Percentiles rank a stretch among this genome's conserved stretches.
These are phyloP conservation scores for Acidomyces sp. DNA, from an alignment of 495 filamentous ascomycete genomes.

Conservation along the genomic window DNA sequence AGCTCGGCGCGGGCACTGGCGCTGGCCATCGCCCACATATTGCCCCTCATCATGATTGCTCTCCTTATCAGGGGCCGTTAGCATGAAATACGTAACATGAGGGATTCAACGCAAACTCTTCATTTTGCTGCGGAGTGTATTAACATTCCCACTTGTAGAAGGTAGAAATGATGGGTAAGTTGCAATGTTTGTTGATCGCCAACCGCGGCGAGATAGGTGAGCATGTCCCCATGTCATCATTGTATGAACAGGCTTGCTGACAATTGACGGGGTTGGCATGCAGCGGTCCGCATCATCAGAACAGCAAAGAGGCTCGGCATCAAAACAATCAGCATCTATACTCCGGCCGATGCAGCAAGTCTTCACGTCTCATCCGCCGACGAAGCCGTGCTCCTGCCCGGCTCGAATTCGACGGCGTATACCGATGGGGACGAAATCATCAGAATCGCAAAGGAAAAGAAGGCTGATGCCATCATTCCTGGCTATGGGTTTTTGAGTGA, in stretches of 20 bases:
- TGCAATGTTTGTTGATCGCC: conserved; percentile 24
- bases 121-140: too few relatives aligned
- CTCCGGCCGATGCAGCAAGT: conserved; percentile 41
- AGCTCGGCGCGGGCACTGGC: too few relatives aligned
- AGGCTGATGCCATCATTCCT: conserved; percentile 40
- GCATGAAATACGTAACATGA: too few relatives aligned
- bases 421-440: conserved; percentile 38
- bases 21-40: too few relatives aligned
- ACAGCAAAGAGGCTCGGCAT: conserved; percentile 29
- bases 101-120: too few relatives aligned
- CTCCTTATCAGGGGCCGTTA: too few relatives aligned
- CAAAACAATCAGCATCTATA: conserved; percentile 42
- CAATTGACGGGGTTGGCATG: too few relatives aligned
- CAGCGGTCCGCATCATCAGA: conserved; percentile 21
- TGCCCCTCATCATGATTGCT: too few relatives aligned
- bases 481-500: conserved; percentile 49
- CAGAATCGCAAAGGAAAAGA: conserved; percentile 32
- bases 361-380: conserved; percentile 42
- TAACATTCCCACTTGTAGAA: too few relatives aligned
- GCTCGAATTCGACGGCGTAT: conserved; percentile 35
- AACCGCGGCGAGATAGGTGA: conserved; percentile 41
- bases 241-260: too few relatives aligned
- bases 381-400: conserved; percentile 36
- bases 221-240: too few relatives aligned
- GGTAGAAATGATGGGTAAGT: conserved; percentile 23